phyloP scores from a whole-genome alignment of 768 basidiomycete species.

The Naganishia vaughanmartiniae region DNA sequence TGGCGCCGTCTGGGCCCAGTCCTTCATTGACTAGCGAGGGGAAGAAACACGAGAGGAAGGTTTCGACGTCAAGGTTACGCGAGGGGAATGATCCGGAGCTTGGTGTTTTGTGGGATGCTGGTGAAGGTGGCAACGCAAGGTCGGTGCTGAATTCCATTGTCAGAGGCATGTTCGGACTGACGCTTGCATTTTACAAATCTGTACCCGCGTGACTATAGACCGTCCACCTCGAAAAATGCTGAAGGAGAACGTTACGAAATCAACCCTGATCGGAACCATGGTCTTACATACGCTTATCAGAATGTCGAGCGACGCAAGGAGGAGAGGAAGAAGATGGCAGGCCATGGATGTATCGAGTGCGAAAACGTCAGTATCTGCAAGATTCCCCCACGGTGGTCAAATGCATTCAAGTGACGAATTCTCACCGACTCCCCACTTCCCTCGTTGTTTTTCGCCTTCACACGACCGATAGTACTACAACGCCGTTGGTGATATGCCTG shows the following conservation, averaged over 20 bases:
- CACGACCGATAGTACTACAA: constrained; percentile 12
- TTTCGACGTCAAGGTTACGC: neutral
- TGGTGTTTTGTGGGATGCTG: neutral
- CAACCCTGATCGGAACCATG: constrained; percentile 23
- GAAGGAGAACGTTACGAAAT: constrained; percentile 18
- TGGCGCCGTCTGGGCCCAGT: neutral
- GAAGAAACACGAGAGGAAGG: neutral
- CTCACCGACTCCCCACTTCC: neutral
- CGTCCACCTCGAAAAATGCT: neutral
- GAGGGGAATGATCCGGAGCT: neutral
- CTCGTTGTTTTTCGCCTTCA: neutral
- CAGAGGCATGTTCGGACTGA: no score
- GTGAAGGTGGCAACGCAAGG: neutral
- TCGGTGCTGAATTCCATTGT: neutral
- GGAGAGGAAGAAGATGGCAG: constrained; percentile 21
- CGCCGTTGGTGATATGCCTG: constrained; percentile 18
- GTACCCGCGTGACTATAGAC: neutral
- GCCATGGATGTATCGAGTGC: constrained; percentile 21
- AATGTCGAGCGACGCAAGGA: constrained; percentile 20
- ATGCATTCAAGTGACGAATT: no score
- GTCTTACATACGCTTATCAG: constrained; percentile 20
- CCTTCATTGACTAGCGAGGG: neutral
- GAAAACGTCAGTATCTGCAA: constrained; percentile 5
- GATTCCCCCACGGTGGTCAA: neutral
- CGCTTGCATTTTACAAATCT: no score